phyloP scores from a whole-genome alignment of 768 basidiomycete species.

The Boletus vermiculosoides region DNA sequence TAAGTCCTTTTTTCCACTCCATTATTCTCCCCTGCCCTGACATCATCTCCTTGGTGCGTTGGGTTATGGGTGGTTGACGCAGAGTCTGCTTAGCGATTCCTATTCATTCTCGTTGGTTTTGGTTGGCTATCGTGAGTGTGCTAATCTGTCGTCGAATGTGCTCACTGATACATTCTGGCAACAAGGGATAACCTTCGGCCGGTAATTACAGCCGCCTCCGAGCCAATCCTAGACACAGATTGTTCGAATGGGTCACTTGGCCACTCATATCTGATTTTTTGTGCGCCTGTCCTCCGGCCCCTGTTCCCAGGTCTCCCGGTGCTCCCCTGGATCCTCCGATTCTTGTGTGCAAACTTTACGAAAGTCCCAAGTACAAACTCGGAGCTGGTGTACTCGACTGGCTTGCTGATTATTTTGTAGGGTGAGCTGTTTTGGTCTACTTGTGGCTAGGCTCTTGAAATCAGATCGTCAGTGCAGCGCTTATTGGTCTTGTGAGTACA shows the following conservation, averaged over 20 bases:
- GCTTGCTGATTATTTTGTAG: conserved; percentile 51
- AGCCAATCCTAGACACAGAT: background rate
- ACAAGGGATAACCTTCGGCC: conserved; percentile 71
- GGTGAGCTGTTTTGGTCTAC: conserved; percentile 31
- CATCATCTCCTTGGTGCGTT: background rate
- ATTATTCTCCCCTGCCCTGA: background rate
- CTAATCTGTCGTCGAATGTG: background rate
- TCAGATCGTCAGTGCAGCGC: conserved; percentile 37
- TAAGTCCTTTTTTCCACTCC: conserved; percentile 18
- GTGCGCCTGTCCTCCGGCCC: conserved; percentile 47
- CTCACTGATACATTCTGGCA: conserved; percentile 6
- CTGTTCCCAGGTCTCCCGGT: conserved; percentile 47
- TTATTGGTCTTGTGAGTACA: conserved; percentile 62
- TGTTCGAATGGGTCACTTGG: conserved; percentile 58
- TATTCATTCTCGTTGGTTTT: conserved; percentile 69
- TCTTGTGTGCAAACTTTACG: conserved; percentile 63
- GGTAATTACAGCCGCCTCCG: conserved; percentile 36
- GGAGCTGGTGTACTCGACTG: conserved; percentile 50
- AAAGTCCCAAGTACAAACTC: conserved; percentile 65
- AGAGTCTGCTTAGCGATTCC: conserved; percentile 43
- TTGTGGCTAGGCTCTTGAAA: background rate
- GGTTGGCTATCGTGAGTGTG: conserved; percentile 69
- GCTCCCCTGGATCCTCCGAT: conserved; percentile 57
- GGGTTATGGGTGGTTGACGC: background rate
- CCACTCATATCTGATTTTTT: conserved; percentile 69